Base-by-base conservation (phyloP, 2,329 filamentous ascomycete species). In the Claviceps spartinae region DNA sequence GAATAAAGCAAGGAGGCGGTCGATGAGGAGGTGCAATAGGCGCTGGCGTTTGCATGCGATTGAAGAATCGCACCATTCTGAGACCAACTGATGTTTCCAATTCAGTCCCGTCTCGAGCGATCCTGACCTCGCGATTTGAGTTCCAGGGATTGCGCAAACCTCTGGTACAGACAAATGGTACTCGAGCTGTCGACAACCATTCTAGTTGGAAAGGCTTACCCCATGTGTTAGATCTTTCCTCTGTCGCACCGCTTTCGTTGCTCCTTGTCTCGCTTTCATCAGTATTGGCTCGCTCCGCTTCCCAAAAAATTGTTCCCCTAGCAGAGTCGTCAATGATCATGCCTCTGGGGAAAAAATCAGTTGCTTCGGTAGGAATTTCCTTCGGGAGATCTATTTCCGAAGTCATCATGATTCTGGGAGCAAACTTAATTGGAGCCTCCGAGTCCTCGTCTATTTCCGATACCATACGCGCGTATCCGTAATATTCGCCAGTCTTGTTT, bases 401-500 rank as follows among this genome's bases (percentile, higher is more conserved):
- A 20, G 20, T 20, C 20, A 20, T 20, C 20, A 20, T 20, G 20
- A 20, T 20, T 20, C 20, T 20, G 20, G 20, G 2, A 2, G 20
- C 20, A 20, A 20, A 20, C 20, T 20, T 20, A 20, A 20, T 20
- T 2, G 20, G 20, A 20, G 20, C 20, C 2, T 20, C 20, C 20
- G 20, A 20, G 20, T 20, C 20, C 20, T 20, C 20, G 20, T 85
- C 83, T 61, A 96, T 95, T 4, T 82, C 73, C 22, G 91, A 95
- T 9, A 76, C 72, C 91, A 97, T 97, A 40, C 86, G 82, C 20
- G 90, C 91, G 62, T 95, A 96, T 20, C 91, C 91, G 68, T 93
- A 96, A 63, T 96, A 97, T 67, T 96, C 91, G 13, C 91, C 91
- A 0, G 91, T 96, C 63, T 96, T 96, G 67, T 97, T 97, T 13